Percentiles rank a stretch among this genome's conserved stretches.
Evolutionary conservation across 2,329 filamentous ascomycete genomes (phyloP).

Genomic region (Tolypocladium pustulatum): DNA sequence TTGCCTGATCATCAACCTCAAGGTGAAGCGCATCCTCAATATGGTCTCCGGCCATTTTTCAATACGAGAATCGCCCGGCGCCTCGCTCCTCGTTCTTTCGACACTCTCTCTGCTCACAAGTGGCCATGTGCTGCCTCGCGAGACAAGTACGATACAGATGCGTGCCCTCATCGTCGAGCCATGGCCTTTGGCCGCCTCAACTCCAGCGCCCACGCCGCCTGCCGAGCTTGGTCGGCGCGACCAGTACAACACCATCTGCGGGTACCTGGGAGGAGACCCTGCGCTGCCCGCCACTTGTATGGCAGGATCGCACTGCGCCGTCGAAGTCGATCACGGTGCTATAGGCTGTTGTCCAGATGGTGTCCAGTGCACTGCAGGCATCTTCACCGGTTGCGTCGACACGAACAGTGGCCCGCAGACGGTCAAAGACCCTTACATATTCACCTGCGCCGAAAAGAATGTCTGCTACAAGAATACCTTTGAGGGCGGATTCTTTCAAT

Average conservation of each 20-base stretch:
- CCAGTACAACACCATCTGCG: conserved; percentile 44
- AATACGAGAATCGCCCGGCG: background rate
- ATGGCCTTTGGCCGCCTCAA: conserved; percentile 25
- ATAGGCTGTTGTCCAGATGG: conserved; percentile 46
- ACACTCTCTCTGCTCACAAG: conserved; percentile 18
- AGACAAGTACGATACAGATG: conserved; percentile 25
- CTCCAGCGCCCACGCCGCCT: conserved; percentile 26
- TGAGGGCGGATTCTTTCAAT: conserved; percentile 45
- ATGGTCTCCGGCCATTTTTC: background rate
- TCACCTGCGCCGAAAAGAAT: conserved; percentile 38
- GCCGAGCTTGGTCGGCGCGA: conserved; percentile 24
- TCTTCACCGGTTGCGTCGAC: conserved; percentile 49
- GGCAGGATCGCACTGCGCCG: conserved; percentile 46
- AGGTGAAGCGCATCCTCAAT: background rate
- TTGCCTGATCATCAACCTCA: background rate
- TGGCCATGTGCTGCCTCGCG: conserved; percentile 29
- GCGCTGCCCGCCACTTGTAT: conserved; percentile 45
- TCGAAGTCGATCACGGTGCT: conserved; percentile 36
- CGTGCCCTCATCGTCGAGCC: conserved; percentile 25
- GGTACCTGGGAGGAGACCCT: conserved; percentile 43
- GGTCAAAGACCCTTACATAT: conserved; percentile 45
- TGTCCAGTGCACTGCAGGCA: conserved; percentile 39
- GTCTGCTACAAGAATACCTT: conserved; percentile 47
- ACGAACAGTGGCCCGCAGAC: conserved; percentile 36
- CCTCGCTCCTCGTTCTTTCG: background rate